Percentiles rank a stretch among this genome's conserved stretches.
These are phyloP conservation scores for Gentiana macrophylla DNA, from an alignment of 257 asterid species.

Conservation along the genomic window DNA sequence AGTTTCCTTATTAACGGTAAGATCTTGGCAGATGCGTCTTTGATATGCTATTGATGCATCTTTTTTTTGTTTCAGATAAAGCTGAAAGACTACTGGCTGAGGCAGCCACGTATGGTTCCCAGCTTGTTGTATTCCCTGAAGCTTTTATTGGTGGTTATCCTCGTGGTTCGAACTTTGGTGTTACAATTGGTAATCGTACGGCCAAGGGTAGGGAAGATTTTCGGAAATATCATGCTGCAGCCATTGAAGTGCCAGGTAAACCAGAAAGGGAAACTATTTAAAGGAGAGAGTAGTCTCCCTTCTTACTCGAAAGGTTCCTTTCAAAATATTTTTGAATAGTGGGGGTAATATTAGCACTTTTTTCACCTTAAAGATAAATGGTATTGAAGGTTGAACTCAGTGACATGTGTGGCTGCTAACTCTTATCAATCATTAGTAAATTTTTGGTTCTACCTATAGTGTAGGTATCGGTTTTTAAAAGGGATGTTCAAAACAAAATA, in stretches of 20 bases:
- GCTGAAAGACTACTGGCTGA: constrained; percentile 93
- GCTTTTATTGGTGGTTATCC: constrained; percentile 98
- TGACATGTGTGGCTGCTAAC: too few species aligned
- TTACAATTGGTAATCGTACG: constrained; percentile 74
- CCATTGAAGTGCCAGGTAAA: constrained; percentile 34
- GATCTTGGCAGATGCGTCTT: too few species aligned
- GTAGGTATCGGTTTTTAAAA: too few species aligned
- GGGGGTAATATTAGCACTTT: too few species aligned
- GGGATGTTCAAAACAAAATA: too few species aligned
- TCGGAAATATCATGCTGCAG: constrained; percentile 78
- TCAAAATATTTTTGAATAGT: too few species aligned
- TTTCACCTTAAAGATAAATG: too few species aligned
- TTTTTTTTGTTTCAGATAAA: constrained; percentile 39
- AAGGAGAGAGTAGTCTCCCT: background rate
- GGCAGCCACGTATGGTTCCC: constrained; percentile 86
- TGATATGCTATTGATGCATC: too few species aligned
- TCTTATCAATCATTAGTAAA: too few species aligned
- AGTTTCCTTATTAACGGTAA: too few species aligned
- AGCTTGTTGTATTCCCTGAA: constrained; percentile 93
- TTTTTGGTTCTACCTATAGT: too few species aligned
- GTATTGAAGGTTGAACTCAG: too few species aligned
- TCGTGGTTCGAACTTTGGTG: constrained; percentile 87
- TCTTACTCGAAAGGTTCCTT: background rate
- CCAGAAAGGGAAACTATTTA: background rate
- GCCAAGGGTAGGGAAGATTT: constrained; percentile 92